Percentiles rank a stretch among this genome's conserved stretches.
phyloP scores from a whole-genome alignment of 1,284 basidiomycete genomes.

The Kwoniella shivajii region DNA sequence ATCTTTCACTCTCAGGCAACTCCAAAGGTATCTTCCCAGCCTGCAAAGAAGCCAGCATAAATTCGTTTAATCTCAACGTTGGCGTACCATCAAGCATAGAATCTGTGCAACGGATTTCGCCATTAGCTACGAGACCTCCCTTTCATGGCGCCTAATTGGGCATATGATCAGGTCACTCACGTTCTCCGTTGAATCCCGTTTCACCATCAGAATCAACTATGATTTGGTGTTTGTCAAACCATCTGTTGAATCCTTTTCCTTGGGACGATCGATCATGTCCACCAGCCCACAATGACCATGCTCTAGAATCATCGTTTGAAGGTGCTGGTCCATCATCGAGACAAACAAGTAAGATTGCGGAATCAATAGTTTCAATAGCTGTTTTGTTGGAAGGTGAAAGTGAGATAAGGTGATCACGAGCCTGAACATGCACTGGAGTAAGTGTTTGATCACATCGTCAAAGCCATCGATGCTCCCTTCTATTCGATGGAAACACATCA shows the following conservation, averaged over 20 bases:
- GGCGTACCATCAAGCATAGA: constrained; percentile 79
- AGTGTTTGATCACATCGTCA: constrained; percentile 65
- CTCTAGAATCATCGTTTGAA: constrained; percentile 65
- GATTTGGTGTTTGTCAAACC: constrained; percentile 96
- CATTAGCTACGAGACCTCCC: constrained; percentile 6
- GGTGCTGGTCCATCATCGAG: constrained; percentile 64
- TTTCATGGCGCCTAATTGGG: background rate
- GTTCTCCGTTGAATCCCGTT: constrained; percentile 75
- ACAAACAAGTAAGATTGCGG: constrained; percentile 82
- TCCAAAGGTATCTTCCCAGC: constrained; percentile 73
- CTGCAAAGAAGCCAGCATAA: constrained; percentile 76
- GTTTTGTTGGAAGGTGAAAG: constrained; percentile 68
- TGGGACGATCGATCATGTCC: constrained; percentile 55
- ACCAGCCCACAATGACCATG: constrained; percentile 87
- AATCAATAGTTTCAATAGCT: constrained; percentile 79
- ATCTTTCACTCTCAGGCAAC: constrained; percentile 52
- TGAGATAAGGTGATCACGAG: constrained; percentile 68
- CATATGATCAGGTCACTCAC: constrained; percentile 35
- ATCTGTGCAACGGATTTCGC: constrained; percentile 28
- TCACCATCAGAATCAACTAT: constrained; percentile 92
- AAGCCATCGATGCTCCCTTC: constrained; percentile 90
- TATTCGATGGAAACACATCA: background rate
- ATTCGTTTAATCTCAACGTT: constrained; percentile 94
- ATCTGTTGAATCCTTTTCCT: constrained; percentile 75
- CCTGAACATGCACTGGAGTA: constrained; percentile 51